Conservation (phyloP, 2,329 filamentous ascomycete genomes). For the Trichoderma guizhouense region DNA sequence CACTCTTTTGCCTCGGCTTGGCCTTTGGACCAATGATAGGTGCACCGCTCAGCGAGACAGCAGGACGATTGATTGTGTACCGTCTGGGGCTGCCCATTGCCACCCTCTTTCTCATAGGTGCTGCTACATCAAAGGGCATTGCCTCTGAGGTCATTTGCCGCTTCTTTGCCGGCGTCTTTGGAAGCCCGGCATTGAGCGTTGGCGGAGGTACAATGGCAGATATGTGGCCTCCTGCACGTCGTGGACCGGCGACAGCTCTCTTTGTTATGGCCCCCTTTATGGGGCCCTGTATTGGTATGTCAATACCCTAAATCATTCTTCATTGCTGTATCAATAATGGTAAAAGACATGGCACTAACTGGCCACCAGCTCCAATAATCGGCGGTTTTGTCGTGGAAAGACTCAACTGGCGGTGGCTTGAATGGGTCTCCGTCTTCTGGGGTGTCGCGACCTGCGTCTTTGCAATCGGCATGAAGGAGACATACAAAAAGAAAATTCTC, state of each 20-base stretch:
- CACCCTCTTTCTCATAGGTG: constrained; percentile 61
- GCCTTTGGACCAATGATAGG: constrained; percentile 75
- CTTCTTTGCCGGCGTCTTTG: constrained; percentile 63
- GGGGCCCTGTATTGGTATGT: constrained; percentile 20
- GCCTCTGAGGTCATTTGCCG: constrained; percentile 68
- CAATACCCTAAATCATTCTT: background rate
- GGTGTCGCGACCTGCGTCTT: constrained; percentile 1
- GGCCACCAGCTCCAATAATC: constrained; percentile 18
- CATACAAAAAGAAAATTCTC: constrained; percentile 7
- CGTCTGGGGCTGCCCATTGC: constrained; percentile 64
- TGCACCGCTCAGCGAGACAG: constrained; percentile 67
- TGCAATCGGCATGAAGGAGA: constrained; percentile 3
- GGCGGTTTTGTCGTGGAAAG: constrained; percentile 18
- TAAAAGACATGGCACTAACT: background rate
- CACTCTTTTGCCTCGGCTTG: constrained; percentile 71
- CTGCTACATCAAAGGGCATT: constrained; percentile 61
- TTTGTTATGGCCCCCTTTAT: constrained; percentile 21
- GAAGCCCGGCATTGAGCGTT: constrained; percentile 71
- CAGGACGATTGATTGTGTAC: constrained; percentile 68
- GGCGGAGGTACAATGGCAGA: constrained; percentile 74
- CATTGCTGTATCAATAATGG: background rate
- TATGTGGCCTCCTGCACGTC: constrained; percentile 16
- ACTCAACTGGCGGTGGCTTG: constrained; percentile 25
- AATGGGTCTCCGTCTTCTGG: constrained; percentile 24
- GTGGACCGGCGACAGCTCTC: constrained; percentile 12